Evolutionary conservation across 164 flowering plant genomes (phyloP).

Genomic region (Sextonia rubra): DNA sequence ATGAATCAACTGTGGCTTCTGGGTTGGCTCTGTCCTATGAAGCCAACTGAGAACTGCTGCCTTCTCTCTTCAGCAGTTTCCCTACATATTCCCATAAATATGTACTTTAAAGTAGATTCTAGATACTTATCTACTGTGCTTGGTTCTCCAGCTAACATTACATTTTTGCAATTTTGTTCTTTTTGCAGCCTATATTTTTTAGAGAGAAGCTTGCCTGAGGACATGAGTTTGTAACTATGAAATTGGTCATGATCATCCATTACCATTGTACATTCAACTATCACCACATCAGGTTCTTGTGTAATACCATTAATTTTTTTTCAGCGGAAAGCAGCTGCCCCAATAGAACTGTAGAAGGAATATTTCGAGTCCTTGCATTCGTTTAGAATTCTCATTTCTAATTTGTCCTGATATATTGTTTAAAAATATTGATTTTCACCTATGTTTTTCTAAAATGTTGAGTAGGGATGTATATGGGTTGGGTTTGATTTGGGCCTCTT

Average conservation of each 20-base stretch:
- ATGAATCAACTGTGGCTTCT: not conserved
- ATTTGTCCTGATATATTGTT: not conserved
- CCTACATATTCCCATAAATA: too few species aligned
- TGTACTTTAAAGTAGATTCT: not conserved
- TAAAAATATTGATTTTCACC: not conserved
- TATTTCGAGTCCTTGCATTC: not conserved
- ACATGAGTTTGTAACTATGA: constrained; percentile 49
- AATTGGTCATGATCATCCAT: not conserved
- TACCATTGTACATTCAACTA: not conserved
- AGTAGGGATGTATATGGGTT: too few species aligned
- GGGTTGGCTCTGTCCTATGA: not conserved
- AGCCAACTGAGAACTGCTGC: not conserved
- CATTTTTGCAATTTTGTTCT: not conserved
- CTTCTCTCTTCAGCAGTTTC: too few species aligned
- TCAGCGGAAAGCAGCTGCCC: not conserved
- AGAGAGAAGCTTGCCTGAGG: constrained; percentile 85
- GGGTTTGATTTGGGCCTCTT: not conserved
- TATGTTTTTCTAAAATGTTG: not conserved
- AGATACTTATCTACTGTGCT: not conserved
- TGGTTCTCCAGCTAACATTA: not conserved
- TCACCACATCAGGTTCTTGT: not conserved
- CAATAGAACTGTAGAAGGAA: not conserved
- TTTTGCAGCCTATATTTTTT: constrained; percentile 76
- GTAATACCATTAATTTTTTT: not conserved
- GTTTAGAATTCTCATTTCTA: not conserved